phyloP scores from a whole-genome alignment of 805 yeast species.

The Metschnikowia noctiluminum region DNA sequence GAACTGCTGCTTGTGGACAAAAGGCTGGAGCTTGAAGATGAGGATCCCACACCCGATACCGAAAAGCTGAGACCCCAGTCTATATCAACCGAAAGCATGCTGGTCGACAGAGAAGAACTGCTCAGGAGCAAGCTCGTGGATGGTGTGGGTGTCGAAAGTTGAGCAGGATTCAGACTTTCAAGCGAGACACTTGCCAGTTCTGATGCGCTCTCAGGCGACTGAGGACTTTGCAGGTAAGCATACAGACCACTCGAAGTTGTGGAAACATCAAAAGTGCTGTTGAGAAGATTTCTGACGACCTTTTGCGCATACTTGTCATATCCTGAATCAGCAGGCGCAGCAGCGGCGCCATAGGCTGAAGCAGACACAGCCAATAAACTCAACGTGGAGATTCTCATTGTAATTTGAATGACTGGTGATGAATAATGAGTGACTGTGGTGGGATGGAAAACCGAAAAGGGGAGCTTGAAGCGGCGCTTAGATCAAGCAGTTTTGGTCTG shows the following conservation, averaged over 20 bases:
- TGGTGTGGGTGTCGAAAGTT: too few relatives aligned
- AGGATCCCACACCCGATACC: too few relatives aligned
- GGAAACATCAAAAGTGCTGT: background rate
- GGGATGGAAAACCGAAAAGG: constrained; percentile 5
- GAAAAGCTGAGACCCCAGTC: too few relatives aligned
- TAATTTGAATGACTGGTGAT: background rate
- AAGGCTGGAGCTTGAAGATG: too few relatives aligned
- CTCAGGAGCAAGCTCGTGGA: too few relatives aligned
- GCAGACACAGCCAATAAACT: constrained; percentile 8
- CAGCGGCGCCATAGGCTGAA: constrained; percentile 5
- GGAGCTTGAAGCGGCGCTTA: background rate
- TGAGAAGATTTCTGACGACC: constrained; percentile 3
- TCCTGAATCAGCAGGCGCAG: constrained; percentile 5
- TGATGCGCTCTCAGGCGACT: background rate
- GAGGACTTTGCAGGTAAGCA: background rate
- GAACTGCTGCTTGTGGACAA: too few relatives aligned
- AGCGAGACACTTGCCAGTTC: too few relatives aligned
- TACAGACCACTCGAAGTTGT: background rate
- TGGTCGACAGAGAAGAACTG: too few relatives aligned
- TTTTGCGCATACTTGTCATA: constrained; percentile 1
- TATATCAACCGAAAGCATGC: too few relatives aligned
- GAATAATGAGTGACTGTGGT: constrained; percentile 25
- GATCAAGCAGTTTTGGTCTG: background rate
- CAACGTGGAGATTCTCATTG: constrained; percentile 8
- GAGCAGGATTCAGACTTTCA: too few relatives aligned